These are phyloP conservation scores for Phytophthora sansomeana DNA, from an alignment of 352 stramenopile species.

Conservation along the genomic window DNA sequence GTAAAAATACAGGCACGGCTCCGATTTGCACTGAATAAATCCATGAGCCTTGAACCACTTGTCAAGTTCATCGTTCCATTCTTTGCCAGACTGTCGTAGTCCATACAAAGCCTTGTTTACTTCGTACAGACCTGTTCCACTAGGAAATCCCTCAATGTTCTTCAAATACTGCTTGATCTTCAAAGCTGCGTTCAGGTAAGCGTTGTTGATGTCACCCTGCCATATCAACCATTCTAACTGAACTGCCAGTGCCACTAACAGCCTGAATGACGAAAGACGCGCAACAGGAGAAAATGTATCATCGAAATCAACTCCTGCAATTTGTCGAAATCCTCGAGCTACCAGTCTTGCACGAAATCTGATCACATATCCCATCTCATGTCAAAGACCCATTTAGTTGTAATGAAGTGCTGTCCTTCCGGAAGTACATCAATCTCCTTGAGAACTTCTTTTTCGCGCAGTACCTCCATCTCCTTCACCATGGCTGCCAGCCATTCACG, in stretches of 20 bases:
- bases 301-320: neutral
- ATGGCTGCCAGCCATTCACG: no score
- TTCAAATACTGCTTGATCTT: slow-evolving; percentile 12
- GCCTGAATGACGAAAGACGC: neutral
- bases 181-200: slow-evolving; percentile 15
- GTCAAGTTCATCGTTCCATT: no score
- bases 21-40: neutral
- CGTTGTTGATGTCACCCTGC: slow-evolving; percentile 19
- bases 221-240: neutral
- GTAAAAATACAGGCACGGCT: neutral
- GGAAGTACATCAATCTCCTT: neutral
- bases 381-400: slow-evolving; percentile 7
- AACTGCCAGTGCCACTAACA: neutral
- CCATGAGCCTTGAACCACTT: neutral
- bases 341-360: neutral
- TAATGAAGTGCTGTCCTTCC: slow-evolving; percentile 4
- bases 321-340: neutral
- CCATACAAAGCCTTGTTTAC: no score
- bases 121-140: no score
- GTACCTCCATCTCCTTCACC: neutral
- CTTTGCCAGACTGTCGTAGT: no score
- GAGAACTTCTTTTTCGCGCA: neutral
- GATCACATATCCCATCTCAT: neutral
- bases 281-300: neutral
- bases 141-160: neutral